Evolutionary conservation across 371 early-diverging fungal species (phyloP).

Genomic region (Mucor velutinosus): DNA sequence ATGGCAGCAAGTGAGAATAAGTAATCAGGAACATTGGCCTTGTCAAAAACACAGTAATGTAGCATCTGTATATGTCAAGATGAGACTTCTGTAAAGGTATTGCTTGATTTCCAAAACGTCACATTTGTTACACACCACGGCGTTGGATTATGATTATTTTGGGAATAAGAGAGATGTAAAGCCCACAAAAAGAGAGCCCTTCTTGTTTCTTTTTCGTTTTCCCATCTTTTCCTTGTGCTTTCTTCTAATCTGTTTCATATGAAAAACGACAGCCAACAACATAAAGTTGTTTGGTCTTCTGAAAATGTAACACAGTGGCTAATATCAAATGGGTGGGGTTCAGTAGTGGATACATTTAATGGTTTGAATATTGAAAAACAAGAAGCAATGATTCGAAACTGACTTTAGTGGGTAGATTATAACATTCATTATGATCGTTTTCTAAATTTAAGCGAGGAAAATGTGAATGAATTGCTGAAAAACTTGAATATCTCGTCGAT

Average conservation of each 20-base stretch:
- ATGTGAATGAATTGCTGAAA: constrained; percentile 9
- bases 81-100: background rate
- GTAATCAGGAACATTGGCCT: no score
- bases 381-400: background rate
- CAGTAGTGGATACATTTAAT: constrained; percentile 10
- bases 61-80: no score
- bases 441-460: constrained; percentile 17
- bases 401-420: constrained; percentile 5
- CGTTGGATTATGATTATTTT: background rate
- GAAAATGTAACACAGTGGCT: constrained; percentile 21
- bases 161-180: background rate
- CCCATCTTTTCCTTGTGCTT: background rate
- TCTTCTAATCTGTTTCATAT: constrained; percentile 6
- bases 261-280: constrained; percentile 7
- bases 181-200: background rate
- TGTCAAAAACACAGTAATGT: no score
- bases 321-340: constrained; percentile 15
- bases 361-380: background rate
- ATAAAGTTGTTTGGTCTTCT: constrained; percentile 16
- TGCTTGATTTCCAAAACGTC: constrained; percentile 8
- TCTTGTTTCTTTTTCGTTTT: constrained; percentile 3
- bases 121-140: constrained; percentile 12
- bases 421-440: constrained; percentile 21
- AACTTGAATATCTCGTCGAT: constrained; percentile 1
- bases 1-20: no score